phyloP scores from a whole-genome alignment of 2,329 filamentous ascomycete species.

The Dactylellina haptotyla region DNA sequence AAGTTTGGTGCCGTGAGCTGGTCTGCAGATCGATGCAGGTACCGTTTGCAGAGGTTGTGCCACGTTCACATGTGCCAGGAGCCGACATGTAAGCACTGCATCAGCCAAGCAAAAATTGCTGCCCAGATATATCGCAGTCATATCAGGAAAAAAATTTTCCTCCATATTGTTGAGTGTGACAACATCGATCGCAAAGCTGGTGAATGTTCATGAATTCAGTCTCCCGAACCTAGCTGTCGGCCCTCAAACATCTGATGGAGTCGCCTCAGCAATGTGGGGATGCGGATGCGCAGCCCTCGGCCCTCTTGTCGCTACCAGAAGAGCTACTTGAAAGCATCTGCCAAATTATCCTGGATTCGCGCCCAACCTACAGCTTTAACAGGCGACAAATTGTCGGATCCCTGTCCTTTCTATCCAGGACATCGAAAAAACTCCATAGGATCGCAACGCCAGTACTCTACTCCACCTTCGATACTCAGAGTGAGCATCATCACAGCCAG shows the following conservation, averaged over 20 bases:
- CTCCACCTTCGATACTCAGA: background rate
- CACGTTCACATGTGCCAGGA: slow-evolving; percentile 45
- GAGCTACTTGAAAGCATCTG: slow-evolving; percentile 40
- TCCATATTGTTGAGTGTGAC: too few relatives aligned
- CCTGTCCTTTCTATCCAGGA: slow-evolving; percentile 18
- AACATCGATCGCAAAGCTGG: too few relatives aligned
- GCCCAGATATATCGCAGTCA: background rate
- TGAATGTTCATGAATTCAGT: too few relatives aligned
- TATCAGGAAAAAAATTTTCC: background rate
- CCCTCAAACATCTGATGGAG: too few relatives aligned
- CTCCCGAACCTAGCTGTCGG: too few relatives aligned
- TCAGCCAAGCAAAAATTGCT: background rate
- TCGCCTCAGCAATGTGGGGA: background rate
- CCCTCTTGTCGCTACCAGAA: slow-evolving; percentile 23
- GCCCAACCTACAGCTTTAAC: background rate
- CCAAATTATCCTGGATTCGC: background rate
- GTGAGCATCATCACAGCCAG: background rate
- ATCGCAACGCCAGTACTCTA: slow-evolving; percentile 28
- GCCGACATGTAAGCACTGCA: slow-evolving; percentile 28
- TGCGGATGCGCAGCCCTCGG: background rate
- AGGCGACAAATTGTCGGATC: background rate
- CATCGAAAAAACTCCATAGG: slow-evolving; percentile 22
- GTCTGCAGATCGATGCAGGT: slow-evolving; percentile 46
- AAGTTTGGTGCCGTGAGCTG: background rate
- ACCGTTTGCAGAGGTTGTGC: slow-evolving; percentile 52